phyloP scores from a whole-genome alignment of 225 moss, liverwort and hornwort species.

The Polytrichum formosum region DNA sequence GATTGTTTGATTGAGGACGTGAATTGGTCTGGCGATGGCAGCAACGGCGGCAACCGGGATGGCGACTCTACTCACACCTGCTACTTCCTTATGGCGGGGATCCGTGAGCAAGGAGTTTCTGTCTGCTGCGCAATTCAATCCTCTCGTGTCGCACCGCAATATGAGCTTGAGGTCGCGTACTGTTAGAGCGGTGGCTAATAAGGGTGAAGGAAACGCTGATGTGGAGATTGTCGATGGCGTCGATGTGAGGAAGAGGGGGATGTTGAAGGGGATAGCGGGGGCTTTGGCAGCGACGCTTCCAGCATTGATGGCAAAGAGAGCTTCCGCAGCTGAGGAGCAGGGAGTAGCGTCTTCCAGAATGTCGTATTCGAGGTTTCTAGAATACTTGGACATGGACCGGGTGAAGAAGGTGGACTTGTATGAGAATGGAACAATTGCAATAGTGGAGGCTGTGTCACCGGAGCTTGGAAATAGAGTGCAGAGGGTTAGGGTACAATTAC shows the following conservation, averaged over 20 bases:
- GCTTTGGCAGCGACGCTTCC: constrained; percentile 60
- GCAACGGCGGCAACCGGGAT: constrained; percentile 27
- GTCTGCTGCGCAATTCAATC: constrained; percentile 36
- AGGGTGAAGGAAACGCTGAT: constrained; percentile 15
- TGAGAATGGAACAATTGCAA: constrained; percentile 63
- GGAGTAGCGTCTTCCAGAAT: constrained; percentile 64
- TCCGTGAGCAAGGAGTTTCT: constrained; percentile 40
- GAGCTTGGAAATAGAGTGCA: constrained; percentile 63
- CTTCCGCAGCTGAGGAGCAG: constrained; percentile 59
- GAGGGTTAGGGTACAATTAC: constrained; percentile 60
- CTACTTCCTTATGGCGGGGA: constrained; percentile 31
- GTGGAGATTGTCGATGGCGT: constrained; percentile 1
- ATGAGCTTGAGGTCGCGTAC: constrained; percentile 1
- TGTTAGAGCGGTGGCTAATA: constrained; percentile 30
- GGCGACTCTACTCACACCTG: constrained; percentile 45
- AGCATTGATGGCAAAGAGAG: constrained; percentile 54
- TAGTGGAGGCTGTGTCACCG: constrained; percentile 63
- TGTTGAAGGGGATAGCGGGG: constrained; percentile 67
- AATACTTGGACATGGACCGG: constrained; percentile 63
- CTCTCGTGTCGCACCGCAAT: constrained; percentile 12
- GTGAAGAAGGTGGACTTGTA: constrained; percentile 72
- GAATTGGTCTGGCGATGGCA: constrained; percentile 19
- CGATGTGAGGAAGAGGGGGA: constrained; percentile 57
- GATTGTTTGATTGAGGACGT: not conserved
- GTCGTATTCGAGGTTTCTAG: constrained; percentile 63